Evolutionary conservation across 1,284 basidiomycete species (phyloP).

Genomic region (Puccinia novopanici): DNA sequence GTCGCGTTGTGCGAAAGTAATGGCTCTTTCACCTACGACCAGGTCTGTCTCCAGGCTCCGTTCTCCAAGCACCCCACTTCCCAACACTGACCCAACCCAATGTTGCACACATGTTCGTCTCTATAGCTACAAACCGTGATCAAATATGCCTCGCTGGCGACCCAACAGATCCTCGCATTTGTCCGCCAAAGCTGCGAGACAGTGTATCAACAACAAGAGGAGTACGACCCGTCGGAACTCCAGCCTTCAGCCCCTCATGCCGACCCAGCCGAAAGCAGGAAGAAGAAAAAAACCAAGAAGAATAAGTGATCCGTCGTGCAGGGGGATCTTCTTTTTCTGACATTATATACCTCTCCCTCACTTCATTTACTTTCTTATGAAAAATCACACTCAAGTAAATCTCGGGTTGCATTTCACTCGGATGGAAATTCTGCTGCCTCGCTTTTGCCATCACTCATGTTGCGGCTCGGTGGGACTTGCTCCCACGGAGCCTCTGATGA

Average conservation of each 20-base stretch:
- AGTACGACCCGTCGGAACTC: background rate
- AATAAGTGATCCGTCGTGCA: background rate
- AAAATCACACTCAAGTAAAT: background rate
- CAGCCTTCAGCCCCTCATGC: background rate
- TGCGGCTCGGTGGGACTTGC: too few relatives aligned
- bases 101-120: background rate
- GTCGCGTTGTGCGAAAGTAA: slow-evolving; percentile 35
- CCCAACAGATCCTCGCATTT: slow-evolving; percentile 33
- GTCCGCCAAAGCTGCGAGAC: slow-evolving; percentile 24
- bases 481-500: too few relatives aligned
- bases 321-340: too few relatives aligned
- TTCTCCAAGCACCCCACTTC: background rate
- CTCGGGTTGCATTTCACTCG: too few relatives aligned
- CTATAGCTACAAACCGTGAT: slow-evolving; percentile 23
- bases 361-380: background rate
- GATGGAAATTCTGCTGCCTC: too few relatives aligned
- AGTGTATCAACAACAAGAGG: slow-evolving; percentile 16
- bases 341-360: too few relatives aligned
- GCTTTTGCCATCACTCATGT: too few relatives aligned
- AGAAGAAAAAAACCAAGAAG: slow-evolving; percentile 41
- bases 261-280: slow-evolving; percentile 3
- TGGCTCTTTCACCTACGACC: slow-evolving; percentile 23
- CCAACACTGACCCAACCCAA: background rate
- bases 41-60: slow-evolving; percentile 9
- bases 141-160: slow-evolving; percentile 26